A percentile compares a stretch with the other conserved stretches of the same genome.
Evolutionary conservation across 73 alveolate genomes (phyloP).

Genomic region (Symbiodinium natans): DNA sequence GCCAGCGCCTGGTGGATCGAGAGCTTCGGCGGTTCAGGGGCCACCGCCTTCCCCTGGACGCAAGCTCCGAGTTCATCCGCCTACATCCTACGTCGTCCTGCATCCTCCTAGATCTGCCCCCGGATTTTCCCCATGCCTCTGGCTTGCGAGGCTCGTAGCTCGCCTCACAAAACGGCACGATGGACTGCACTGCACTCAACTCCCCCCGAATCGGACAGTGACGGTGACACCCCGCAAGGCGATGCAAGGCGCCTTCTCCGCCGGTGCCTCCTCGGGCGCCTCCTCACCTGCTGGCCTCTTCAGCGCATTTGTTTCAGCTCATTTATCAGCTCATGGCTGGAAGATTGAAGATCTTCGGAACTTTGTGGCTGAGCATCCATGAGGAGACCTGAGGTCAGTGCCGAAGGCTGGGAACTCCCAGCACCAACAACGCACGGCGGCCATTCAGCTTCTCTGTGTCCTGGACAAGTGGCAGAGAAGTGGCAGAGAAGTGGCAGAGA

Average conservation of each 20-base stretch:
- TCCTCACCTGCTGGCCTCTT: background rate
- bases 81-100: too few relatives aligned
- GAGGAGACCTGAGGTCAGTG: background rate
- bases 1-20: conserved; percentile 47
- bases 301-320: too few relatives aligned
- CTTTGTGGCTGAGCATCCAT: too few relatives aligned
- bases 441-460: conserved; percentile 64
- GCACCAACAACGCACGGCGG: conserved; percentile 76
- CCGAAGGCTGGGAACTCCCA: conserved; percentile 60
- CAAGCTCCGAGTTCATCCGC: background rate
- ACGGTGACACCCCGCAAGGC: too few relatives aligned
- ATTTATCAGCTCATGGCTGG: too few relatives aligned
- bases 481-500: too few relatives aligned
- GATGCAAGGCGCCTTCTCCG: background rate
- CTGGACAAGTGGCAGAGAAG: background rate
- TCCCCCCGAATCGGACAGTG: too few relatives aligned
- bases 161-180: background rate
- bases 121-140: too few relatives aligned
- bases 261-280: background rate
- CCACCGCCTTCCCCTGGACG: background rate
- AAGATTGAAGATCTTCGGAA: too few relatives aligned
- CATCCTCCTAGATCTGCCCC: too few relatives aligned
- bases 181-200: background rate
- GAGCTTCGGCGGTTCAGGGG: conserved; percentile 18
- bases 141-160: background rate